These are phyloP conservation scores for Vitis hybrid DNA, from an alignment of 177 flowering plant genomes.

Conservation along the genomic window DNA sequence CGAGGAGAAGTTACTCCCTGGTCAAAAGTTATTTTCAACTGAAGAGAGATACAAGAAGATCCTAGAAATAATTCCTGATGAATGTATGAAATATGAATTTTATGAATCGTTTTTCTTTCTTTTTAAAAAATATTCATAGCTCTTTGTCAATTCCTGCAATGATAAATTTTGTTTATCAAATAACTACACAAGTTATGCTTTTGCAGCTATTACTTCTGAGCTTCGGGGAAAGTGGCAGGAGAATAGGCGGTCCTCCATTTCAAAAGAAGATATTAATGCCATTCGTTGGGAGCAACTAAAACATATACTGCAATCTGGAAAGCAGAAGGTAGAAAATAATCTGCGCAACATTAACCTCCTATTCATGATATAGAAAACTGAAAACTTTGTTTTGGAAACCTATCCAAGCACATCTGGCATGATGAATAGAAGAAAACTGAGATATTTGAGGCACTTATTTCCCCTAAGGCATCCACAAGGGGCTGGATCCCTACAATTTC, in stretches of 20 bases:
- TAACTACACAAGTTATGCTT: conserved; percentile 2
- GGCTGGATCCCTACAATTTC: too few species aligned
- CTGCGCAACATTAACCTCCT: not conserved
- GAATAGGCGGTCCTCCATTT: conserved; percentile 46
- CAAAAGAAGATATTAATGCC: conserved; percentile 65
- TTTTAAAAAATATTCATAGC: not conserved
- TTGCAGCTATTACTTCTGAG: conserved; percentile 80
- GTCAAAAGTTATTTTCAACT: conserved; percentile 60
- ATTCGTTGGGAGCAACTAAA: conserved; percentile 86
- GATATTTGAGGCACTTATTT: not conserved
- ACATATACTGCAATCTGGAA: conserved; percentile 62
- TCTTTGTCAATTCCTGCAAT: conserved; percentile 1
- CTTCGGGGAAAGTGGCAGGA: conserved; percentile 84
- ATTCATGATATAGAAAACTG: not conserved
- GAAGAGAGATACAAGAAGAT: conserved; percentile 86
- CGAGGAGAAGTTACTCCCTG: conserved; percentile 59
- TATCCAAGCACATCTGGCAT: not conserved
- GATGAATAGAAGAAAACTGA: not conserved
- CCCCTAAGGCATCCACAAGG: too few species aligned
- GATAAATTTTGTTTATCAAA: not conserved
- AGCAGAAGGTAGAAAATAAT: conserved; percentile 56
- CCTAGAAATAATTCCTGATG: conserved; percentile 88
- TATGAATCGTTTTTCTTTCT: not conserved
- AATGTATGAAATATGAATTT: conserved; percentile 45
- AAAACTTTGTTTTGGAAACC: not conserved